Evolutionary conservation across 1,284 basidiomycete species (phyloP).

Genomic region (Boletus semigastroideus): DNA sequence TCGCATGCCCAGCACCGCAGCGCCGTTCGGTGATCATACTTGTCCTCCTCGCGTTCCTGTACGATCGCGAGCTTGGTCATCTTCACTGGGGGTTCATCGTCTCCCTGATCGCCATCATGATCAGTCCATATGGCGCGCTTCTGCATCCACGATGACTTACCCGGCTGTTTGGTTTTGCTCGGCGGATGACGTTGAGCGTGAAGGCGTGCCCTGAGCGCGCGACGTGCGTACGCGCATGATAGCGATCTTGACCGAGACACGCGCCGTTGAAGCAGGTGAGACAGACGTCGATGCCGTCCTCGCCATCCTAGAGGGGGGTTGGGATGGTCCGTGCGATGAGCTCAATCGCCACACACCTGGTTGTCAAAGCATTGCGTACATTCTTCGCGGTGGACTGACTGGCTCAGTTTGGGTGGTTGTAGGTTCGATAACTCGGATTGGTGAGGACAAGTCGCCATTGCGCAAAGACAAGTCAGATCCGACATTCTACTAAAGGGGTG

Average conservation of each 20-base stretch:
- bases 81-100: constrained; percentile 79
- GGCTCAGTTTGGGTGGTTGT: constrained; percentile 42
- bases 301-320: constrained; percentile 53
- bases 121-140: neutral
- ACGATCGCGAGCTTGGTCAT: constrained; percentile 88
- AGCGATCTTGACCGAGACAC: constrained; percentile 61
- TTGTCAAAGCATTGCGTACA: constrained; percentile 97
- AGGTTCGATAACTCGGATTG: constrained; percentile 21
- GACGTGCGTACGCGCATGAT: constrained; percentile 74
- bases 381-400: constrained; percentile 80
- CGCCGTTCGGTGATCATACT: constrained; percentile 70
- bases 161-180: constrained; percentile 65
- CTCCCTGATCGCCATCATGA: constrained; percentile 34
- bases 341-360: constrained; percentile 57
- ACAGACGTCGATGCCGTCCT: constrained; percentile 86
- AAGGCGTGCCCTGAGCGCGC: constrained; percentile 74
- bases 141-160: constrained; percentile 45
- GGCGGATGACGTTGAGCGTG: constrained; percentile 82
- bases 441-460: constrained; percentile 30
- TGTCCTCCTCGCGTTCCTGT: constrained; percentile 86
- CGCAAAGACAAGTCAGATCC: neutral
- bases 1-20: constrained; percentile 82
- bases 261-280: constrained; percentile 93
- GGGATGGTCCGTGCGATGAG: neutral
- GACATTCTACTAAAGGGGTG: neutral